phyloP scores from a whole-genome alignment of 2,329 filamentous ascomycete genomes.

The Aureobasidium sp. region DNA sequence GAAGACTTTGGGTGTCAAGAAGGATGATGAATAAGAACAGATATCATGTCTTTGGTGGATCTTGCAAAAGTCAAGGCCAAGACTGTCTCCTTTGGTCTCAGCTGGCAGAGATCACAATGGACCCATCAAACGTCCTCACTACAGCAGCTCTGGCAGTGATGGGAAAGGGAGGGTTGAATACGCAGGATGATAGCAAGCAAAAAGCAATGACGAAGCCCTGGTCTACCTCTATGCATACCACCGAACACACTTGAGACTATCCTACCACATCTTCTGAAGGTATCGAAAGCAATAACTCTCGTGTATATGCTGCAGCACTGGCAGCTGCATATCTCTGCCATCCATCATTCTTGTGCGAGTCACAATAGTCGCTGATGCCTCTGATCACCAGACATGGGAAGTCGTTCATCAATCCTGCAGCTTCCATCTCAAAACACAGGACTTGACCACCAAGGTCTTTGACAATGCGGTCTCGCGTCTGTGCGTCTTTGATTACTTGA shows the following conservation, averaged over 20 bases:
- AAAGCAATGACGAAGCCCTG: not conserved
- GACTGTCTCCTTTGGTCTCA: no score
- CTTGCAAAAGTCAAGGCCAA: no score
- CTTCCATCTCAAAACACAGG: slow-evolving; percentile 23
- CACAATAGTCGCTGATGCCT: slow-evolving; percentile 23
- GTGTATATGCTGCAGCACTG: slow-evolving; percentile 19
- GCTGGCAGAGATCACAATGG: no score
- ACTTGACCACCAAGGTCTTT: slow-evolving; percentile 12
- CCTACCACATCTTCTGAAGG: not conserved
- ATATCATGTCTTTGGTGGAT: not conserved
- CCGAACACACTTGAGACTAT: no score
- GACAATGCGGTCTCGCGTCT: slow-evolving; percentile 21
- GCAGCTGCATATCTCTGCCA: slow-evolving; percentile 23
- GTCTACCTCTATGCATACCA: not conserved
- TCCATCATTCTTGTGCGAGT: slow-evolving; percentile 20
- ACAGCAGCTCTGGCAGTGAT: not conserved
- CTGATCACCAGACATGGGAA: slow-evolving; percentile 23
- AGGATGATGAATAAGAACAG: not conserved
- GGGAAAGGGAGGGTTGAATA: not conserved
- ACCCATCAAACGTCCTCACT: not conserved
- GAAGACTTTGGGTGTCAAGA: not conserved
- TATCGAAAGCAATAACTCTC: not conserved
- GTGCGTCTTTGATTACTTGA: slow-evolving; percentile 26
- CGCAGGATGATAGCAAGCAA: not conserved
- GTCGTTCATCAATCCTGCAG: slow-evolving; percentile 6